Evolutionary conservation across 192 early-diverging fungal genomes (phyloP), one percentile per base, ranked within the genome.

Genomic region (Coemansia sp.): DNA sequence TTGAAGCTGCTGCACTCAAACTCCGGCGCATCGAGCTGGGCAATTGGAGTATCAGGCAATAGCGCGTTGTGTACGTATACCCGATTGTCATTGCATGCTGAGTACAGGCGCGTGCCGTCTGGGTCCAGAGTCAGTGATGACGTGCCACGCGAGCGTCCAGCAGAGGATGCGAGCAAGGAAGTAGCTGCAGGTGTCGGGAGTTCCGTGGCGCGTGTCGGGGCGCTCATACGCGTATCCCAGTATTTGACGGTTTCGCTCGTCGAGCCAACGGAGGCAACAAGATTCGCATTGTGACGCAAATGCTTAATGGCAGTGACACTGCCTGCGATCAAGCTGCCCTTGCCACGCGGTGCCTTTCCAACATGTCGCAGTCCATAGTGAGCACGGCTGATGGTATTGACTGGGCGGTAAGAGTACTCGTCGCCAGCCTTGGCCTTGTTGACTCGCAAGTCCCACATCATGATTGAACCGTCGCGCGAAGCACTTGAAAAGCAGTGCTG

Each of bases 381-480:
- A 7, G 84, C 84, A 3, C 64, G 43, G 18, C 20, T 33, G 29
- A 86, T 75, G 10, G 57, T 41, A 24, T 79, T 71, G 1, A 75
- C 76, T 18, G 84, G 80, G 34, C 80, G 80, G 67, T 72, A 72
- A 5, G 46, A 31, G 29, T 66, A 47, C n/a, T 39, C 43, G 27
- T 66, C 77, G 18, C 69, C 71, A 3, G 31, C 66, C 11, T 39
- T 12, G 29, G 63, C 38, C 40, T 67, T 69, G 69, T 79, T 89
- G 69, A 89, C 90, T 34, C 94, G 89, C 5, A 82, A 68, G 80
- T 95, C 94, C 93, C 93, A 95, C 31, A 90, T 71, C 80, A 91
- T 80, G 34, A 95, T 84, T 29, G 78, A 65, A 3, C 92, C 94
- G 71, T 95, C 93, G 29, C 94, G 87, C 22, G 89, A 85, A 0